These are phyloP conservation scores for Plasmodium coatneyi DNA, from an alignment of 169 alveolate genomes.

Conservation along the genomic window DNA sequence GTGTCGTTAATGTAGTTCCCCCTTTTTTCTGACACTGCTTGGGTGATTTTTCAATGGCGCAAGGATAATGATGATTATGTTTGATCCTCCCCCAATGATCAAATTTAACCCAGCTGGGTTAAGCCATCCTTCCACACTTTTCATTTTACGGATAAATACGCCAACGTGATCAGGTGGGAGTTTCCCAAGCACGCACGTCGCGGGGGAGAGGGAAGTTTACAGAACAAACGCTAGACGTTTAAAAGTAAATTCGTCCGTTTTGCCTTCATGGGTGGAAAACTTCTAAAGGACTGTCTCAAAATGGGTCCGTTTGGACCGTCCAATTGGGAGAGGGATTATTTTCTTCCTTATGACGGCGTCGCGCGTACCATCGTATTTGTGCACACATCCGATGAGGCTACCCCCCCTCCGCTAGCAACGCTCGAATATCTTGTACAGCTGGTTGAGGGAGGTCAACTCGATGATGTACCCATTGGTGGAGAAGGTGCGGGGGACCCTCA, in stretches of 20 bases:
- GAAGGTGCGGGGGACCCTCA: slow-evolving; percentile 51
- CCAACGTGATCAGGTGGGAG: neutral
- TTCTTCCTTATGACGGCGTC: neutral
- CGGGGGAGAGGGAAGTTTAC: neutral
- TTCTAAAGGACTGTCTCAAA: neutral
- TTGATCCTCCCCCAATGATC: neutral
- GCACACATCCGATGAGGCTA: neutral
- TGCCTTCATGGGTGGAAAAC: neutral
- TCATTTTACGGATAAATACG: neutral
- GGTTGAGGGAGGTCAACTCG: slow-evolving; percentile 76
- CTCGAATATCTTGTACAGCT: slow-evolving; percentile 77
- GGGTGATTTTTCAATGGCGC: neutral
- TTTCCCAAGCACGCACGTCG: neutral
- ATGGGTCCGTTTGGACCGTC: neutral
- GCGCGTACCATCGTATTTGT: neutral
- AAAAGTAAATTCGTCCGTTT: neutral
- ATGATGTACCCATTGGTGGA: slow-evolving; percentile 65
- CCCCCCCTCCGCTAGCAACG: slow-evolving; percentile 50
- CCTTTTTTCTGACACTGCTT: neutral
- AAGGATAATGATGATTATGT: neutral
- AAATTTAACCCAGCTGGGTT: neutral
- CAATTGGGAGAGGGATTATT: neutral
- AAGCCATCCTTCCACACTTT: neutral
- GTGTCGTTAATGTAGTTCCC: neutral
- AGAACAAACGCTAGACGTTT: neutral